Percentiles rank a stretch among this genome's conserved stretches.
These are phyloP conservation scores for Trichoderma simmonsii DNA, from an alignment of 2,329 filamentous ascomycete species.

Conservation along the genomic window DNA sequence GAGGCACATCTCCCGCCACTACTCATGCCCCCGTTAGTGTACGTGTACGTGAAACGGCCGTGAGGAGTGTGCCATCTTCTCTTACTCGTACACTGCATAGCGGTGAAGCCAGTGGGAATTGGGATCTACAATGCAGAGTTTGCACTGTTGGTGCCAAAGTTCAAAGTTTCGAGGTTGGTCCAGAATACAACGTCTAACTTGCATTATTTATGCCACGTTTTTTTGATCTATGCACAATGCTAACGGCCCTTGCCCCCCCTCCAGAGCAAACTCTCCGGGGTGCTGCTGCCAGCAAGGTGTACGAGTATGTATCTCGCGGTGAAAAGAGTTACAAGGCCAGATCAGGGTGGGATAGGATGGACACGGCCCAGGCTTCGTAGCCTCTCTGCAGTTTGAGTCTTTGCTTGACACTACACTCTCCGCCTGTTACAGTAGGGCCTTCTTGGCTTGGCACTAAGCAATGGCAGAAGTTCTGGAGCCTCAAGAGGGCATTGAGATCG, in stretches of 20 bases:
- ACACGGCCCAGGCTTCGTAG: neutral
- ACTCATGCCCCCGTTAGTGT: neutral
- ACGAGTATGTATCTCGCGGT: neutral
- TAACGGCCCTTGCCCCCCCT: neutral
- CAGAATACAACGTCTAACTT: slow-evolving; percentile 7
- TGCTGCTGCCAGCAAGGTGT: neutral
- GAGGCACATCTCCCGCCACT: neutral
- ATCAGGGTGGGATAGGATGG: neutral
- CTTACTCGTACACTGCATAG: neutral
- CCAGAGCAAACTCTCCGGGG: neutral
- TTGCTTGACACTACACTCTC: neutral
- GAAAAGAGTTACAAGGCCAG: neutral
- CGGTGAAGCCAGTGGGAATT: slow-evolving; percentile 1
- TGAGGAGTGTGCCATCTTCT: neutral
- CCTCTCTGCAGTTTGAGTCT: neutral
- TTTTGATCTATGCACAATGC: neutral
- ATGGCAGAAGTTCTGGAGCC: neutral
- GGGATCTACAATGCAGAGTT: slow-evolving; percentile 9
- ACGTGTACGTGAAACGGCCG: neutral
- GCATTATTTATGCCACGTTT: slow-evolving; percentile 8
- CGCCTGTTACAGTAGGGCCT: neutral
- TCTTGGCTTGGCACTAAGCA: neutral
- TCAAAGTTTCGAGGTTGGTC: neutral
- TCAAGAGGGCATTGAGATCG: neutral
- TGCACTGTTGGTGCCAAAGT: slow-evolving; percentile 7